phyloP scores from a whole-genome alignment of 208 protist genomes.

The Trypanosomatidae sp. region DNA sequence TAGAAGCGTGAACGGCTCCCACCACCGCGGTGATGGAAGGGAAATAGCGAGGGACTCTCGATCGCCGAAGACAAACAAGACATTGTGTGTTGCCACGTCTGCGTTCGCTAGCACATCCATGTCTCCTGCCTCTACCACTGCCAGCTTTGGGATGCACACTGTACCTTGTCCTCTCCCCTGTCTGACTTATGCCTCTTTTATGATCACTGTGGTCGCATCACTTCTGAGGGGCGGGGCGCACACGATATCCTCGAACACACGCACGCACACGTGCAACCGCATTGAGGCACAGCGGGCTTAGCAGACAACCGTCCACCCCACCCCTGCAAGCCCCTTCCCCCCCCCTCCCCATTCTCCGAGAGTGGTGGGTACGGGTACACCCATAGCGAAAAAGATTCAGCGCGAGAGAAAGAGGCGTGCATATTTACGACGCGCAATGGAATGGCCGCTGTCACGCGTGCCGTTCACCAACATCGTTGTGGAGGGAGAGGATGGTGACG shows the following conservation, averaged over 20 bases:
- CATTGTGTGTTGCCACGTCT: background rate
- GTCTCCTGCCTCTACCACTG: background rate
- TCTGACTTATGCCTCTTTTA: background rate
- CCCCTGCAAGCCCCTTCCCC: background rate
- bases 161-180: background rate
- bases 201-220: background rate
- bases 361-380: background rate
- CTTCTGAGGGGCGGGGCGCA: background rate
- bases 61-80: background rate
- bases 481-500: constrained; percentile 13
- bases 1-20: background rate
- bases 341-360: background rate
- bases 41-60: background rate
- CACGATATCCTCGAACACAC: background rate
- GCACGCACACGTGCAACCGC: background rate
- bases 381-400: background rate
- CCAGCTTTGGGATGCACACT: background rate
- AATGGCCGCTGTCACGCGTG: constrained; percentile 18
- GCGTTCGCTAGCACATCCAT: background rate
- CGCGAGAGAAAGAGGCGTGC: background rate
- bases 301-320: background rate
- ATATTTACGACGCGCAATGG: constrained; percentile 10
- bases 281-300: background rate
- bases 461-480: constrained; percentile 31
- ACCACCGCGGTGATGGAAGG: background rate